Percentiles rank a stretch among this genome's conserved stretches.
Evolutionary conservation across 2,329 filamentous ascomycete genomes (phyloP).

Genomic region (Verticillium isaacii): DNA sequence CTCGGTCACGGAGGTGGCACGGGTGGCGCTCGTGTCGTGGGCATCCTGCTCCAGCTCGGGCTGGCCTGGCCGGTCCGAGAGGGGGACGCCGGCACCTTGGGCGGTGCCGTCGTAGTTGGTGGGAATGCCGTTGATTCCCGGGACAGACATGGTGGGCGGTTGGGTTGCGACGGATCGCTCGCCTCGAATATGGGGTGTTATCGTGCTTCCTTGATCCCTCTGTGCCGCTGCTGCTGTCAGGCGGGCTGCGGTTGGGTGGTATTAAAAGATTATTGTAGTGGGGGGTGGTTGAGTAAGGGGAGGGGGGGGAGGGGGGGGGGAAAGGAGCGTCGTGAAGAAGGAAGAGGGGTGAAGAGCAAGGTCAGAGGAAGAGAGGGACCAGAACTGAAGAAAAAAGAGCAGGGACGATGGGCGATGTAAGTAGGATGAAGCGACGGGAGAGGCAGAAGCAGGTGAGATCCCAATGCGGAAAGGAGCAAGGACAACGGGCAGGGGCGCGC

Average conservation of each 20-base stretch:
- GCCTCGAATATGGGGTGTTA: background rate
- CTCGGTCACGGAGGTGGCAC: constrained; percentile 31
- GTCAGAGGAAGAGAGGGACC: background rate
- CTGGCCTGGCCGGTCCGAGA: constrained; percentile 17
- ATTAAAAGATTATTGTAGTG: background rate
- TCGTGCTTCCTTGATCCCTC: background rate
- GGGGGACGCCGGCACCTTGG: constrained; percentile 33
- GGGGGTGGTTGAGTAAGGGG: background rate
- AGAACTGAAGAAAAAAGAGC: background rate
- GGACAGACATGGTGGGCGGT: constrained; percentile 32
- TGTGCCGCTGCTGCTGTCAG: background rate
- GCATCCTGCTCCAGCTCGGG: constrained; percentile 21
- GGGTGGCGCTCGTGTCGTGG: constrained; percentile 23
- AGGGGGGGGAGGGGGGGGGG: background rate
- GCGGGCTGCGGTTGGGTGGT: background rate
- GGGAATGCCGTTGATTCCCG: constrained; percentile 32
- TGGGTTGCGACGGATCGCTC: constrained; percentile 1
- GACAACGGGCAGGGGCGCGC: background rate
- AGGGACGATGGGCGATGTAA: background rate
- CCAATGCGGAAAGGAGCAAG: background rate
- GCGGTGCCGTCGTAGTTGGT: constrained; percentile 46
- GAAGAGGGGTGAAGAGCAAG: background rate
- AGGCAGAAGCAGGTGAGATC: background rate
- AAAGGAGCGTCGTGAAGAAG: background rate
- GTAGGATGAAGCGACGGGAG: background rate